Base-by-base conservation (phyloP, 2,329 filamentous ascomycete species). In the Magnaporthiopsis incrustans region DNA sequence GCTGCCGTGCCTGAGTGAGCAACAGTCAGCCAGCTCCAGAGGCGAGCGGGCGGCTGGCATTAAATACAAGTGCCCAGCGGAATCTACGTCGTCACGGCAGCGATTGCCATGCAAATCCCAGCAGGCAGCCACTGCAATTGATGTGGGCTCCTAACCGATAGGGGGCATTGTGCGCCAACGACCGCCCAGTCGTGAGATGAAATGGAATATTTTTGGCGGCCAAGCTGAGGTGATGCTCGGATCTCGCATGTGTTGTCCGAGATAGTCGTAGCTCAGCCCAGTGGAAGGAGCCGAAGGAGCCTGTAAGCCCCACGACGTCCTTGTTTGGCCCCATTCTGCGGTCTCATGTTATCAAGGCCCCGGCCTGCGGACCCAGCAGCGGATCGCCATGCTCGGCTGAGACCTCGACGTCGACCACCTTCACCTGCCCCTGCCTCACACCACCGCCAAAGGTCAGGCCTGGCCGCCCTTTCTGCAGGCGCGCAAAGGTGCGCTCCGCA, bases 401-500 rank as follows among this genome's bases (percentile, higher is more conserved):
- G 10, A 44, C 60, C 44, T 61, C 60, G 4, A 30, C 60, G 30
- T 57, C 44, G 3, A 61, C 44, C 12, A 33, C 44, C 44, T 61
- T 53, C 22, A 2, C 8, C 25, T 56, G 60, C 2, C 26, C 35
- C 18, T 61, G 60, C 44, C 53, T 61, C 4, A 44, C 60, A 18
- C 57, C 57, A 12, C 57, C 27, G 22, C 56, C 62, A 26, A 32
- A 32, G 25, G 68, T 27, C 14, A 68, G 59, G 11, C 68, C 65
- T 6, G 67, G 68, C n/a, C 66, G 62, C 62, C 68, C 68, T 2
- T 65, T 66, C 50, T 68, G 67, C 33, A 70, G 66, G 25, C 64
- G 65, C 11, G 62, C 62, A 64, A 69, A 70, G 3, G 62, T 68
- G 57, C 65, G 64, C 62, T 70, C 69, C 2, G 68, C 69, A 62